A percentile compares a stretch with the other conserved stretches of the same genome.
These are phyloP conservation scores for Plantago ovata DNA, from an alignment of 257 asterid genomes.

Conservation along the genomic window DNA sequence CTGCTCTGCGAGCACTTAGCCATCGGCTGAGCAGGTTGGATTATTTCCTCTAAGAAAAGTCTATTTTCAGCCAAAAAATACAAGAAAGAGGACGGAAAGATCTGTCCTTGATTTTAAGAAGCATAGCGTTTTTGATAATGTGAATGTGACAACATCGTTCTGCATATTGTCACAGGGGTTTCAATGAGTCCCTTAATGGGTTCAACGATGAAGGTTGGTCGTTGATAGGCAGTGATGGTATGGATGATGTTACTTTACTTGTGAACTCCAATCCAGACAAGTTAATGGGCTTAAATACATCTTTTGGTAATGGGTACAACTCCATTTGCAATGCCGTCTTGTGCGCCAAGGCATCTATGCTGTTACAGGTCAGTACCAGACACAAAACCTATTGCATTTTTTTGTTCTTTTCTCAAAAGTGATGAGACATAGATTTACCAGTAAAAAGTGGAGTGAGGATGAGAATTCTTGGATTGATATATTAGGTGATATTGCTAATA, in stretches of 20 bases:
- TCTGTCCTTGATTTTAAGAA: no score
- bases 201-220: slow-evolving; percentile 88
- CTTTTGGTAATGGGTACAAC: slow-evolving; percentile 62
- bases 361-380: slow-evolving; percentile 54
- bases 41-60: not conserved
- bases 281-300: slow-evolving; percentile 61
- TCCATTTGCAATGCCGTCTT: slow-evolving; percentile 60
- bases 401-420: not conserved
- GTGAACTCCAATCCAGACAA: slow-evolving; percentile 83
- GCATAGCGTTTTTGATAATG: not conserved
- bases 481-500: no score
- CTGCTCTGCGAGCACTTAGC: slow-evolving; percentile 79
- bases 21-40: slow-evolving; percentile 75
- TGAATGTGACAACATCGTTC: not conserved
- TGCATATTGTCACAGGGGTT: slow-evolving; percentile 48
- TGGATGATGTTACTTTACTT: slow-evolving; percentile 72
- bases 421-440: not conserved
- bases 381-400: not conserved
- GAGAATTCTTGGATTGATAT: no score
- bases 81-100: not conserved
- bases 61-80: not conserved
- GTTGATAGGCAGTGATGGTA: slow-evolving; percentile 59
- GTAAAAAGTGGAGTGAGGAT: no score
- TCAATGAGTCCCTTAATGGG: slow-evolving; percentile 85
- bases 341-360: slow-evolving; percentile 94